Percentiles rank a stretch among this genome's conserved stretches.
Conservation (phyloP, 257 asterid genomes). For the Solanum piurae region DNA sequence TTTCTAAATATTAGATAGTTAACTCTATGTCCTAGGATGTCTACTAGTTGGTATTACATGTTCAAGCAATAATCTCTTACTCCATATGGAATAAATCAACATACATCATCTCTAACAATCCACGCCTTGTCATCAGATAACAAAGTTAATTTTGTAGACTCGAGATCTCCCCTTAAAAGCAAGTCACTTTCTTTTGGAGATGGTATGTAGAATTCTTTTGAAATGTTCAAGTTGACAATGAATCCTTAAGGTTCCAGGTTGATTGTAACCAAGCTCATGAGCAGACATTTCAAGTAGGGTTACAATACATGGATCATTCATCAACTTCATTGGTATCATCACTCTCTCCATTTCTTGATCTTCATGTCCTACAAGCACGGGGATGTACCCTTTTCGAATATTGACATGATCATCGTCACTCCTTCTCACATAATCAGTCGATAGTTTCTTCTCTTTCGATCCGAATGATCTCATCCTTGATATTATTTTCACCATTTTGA, state of each 20-base stretch:
- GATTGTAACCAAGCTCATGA: conserved; percentile 2
- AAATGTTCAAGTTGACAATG: not conserved
- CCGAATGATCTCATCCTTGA: not conserved
- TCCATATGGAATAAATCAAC: not conserved
- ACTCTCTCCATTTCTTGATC: not conserved
- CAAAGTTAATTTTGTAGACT: not conserved
- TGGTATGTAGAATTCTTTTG: not conserved
- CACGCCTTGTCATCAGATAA: not conserved
- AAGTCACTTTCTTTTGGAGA: not conserved
- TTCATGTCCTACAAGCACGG: not conserved
- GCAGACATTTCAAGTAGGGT: not conserved
- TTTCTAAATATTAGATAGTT: not conserved
- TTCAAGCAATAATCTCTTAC: not conserved
- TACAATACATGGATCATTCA: conserved; percentile 1
- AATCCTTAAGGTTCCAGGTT: conserved; percentile 2
- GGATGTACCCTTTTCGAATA: conserved; percentile 1
- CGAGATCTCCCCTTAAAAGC: not conserved
- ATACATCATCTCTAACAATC: not conserved
- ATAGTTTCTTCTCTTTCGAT: not conserved
- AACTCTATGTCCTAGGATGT: not conserved
- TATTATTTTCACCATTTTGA: not conserved
- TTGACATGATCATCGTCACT: not conserved
- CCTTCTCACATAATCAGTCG: not conserved
- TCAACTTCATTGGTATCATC: not conserved
- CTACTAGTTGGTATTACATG: not conserved